A percentile compares a stretch with the other conserved stretches of the same genome.
Conservation (phyloP, 192 early-diverging fungal genomes). For the Rhizophagus sp. region DNA sequence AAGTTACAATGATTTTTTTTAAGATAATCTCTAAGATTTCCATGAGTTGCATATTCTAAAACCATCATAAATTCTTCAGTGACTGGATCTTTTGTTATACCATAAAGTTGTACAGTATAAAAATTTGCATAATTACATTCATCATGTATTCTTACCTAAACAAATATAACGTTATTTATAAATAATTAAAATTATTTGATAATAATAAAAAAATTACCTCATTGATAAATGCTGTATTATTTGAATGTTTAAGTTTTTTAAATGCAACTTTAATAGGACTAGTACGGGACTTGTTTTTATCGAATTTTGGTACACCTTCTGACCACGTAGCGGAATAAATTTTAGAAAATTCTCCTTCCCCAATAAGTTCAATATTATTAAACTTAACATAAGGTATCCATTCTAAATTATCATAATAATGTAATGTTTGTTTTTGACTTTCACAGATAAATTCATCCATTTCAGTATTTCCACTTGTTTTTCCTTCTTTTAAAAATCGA, state of each 20-base stretch:
- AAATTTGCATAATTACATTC: not conserved
- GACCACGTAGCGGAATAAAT: not conserved
- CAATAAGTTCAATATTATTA: not conserved
- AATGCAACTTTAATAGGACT: not conserved
- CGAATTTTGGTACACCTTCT: not conserved
- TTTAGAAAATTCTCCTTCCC: not conserved
- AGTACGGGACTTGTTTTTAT: too few relatives aligned
- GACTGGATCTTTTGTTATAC: conserved; percentile 6
- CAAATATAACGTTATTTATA: too few relatives aligned
- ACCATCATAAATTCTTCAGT: conserved; percentile 5
- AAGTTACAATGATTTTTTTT: not conserved
- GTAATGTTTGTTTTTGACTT: not conserved
- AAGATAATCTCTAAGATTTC: conserved; percentile 10
- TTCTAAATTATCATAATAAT: conserved; percentile 4
- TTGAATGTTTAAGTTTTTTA: not conserved
- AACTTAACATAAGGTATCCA: conserved; percentile 11
- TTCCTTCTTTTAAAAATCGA: not conserved
- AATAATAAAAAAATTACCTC: too few relatives aligned
- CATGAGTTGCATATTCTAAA: not conserved
- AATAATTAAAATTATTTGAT: too few relatives aligned
- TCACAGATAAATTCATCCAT: too few relatives aligned
- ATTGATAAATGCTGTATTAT: not conserved
- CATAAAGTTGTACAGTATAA: not conserved
- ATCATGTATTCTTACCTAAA: too few relatives aligned
- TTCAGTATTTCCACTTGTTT: too few relatives aligned